Base-by-base conservation (phyloP, 768 basidiomycete species). In the Leccinum subgranulosum region DNA sequence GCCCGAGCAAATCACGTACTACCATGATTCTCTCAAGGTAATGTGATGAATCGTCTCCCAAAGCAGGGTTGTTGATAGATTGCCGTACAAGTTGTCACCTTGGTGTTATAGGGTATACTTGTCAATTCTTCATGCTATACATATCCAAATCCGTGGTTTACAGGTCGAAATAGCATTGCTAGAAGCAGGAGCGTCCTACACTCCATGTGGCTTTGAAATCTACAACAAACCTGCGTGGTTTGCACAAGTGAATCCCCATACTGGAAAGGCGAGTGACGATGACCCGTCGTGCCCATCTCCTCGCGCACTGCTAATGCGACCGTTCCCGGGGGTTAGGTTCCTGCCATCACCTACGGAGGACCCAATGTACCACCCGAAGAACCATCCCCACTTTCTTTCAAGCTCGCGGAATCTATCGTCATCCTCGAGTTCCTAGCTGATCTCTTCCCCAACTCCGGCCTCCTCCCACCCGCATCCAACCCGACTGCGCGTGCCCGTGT, bases 201-300 rank as follows among this genome's bases (percentile, higher is more conserved):
- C 73, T 10, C 69, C 79, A 4, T 82, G 72, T 52, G 79, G 85
- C 60, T 78, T 88, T 48, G 82, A 87, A 54, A 69, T 88, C 14
- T 55, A 61, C 60, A 83, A 84, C 72, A 89, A 87, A 70, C 86
- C 86, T 1, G 79, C 78, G 54, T 87, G 86, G 86, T 87, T 85
- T 64, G 75, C 81, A 0, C 76, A 81, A 56, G 79, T 86, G 21
- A 89, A 88, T 65, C 82, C 85, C 0, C 79, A 79, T 0, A 63
- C 60, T 2, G 81, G 81, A 71, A 87, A 86, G 78, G 86, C 84
- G 67, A 64, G 34, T 34, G 11, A 28, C 14, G 11, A 7, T 15
- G 34, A 34, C 34, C 34, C 15, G 6, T 34, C 6, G 34, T 1
- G 14, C 34, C 34, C 14, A 14, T 34, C 15, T 34, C 34, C 14